A percentile compares a stretch with the other conserved stretches of the same genome.
Evolutionary conservation across 2,329 filamentous ascomycete species (phyloP).

Genomic region (Curvularia eragrostidis): DNA sequence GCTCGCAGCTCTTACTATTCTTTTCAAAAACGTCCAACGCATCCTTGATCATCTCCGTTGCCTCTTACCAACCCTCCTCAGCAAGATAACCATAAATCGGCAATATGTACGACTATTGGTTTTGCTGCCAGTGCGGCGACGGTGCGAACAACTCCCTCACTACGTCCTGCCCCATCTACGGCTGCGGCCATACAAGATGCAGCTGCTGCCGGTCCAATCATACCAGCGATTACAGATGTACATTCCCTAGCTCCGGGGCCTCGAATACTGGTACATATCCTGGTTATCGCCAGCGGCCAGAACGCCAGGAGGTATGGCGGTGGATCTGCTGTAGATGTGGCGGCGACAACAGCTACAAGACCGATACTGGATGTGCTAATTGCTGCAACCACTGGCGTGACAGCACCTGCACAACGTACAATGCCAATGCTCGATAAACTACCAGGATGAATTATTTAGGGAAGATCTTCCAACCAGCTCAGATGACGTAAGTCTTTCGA

Average conservation of each 20-base stretch:
- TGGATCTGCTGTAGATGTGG: slow-evolving; percentile 4
- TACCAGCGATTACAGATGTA: background rate
- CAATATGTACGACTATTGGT: background rate
- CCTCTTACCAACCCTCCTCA: background rate
- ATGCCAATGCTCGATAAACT: background rate
- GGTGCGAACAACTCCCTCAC: background rate
- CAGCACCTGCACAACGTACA: background rate
- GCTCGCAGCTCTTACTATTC: background rate
- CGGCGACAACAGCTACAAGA: background rate
- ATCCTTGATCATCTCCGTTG: background rate
- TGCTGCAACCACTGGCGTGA: slow-evolving; percentile 2
- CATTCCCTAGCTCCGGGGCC: background rate
- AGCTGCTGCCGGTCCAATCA: background rate
- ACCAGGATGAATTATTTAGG: background rate
- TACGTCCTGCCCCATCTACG: background rate
- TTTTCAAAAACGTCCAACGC: background rate
- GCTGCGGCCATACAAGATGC: background rate
- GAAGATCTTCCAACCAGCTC: background rate
- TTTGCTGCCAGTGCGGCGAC: background rate
- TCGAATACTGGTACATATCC: background rate
- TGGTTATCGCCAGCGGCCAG: background rate
- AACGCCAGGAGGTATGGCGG: background rate
- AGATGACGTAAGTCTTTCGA: background rate
- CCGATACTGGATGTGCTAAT: background rate
- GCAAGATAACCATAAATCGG: background rate